phyloP scores from a whole-genome alignment of 2,329 filamentous ascomycete species.

The Tympanopsis confertula region DNA sequence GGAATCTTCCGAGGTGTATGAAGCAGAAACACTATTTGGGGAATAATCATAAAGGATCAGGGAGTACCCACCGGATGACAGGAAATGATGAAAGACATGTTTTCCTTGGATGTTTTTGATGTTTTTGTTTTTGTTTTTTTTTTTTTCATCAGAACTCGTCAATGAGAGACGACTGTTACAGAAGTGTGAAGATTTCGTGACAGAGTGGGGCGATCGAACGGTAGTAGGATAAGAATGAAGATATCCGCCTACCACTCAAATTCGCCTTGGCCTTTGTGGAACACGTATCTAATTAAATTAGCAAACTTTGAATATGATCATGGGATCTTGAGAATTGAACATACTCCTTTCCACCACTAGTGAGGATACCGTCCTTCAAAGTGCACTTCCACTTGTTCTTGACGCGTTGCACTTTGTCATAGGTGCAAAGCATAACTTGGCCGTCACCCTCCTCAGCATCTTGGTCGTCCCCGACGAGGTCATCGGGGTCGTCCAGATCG shows the following conservation, averaged over 20 bases:
- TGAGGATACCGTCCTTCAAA: conserved; percentile 90
- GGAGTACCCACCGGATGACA: too few relatives aligned
- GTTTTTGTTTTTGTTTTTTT: too few relatives aligned
- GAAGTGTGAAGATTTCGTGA: too few relatives aligned
- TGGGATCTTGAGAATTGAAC: conserved; percentile 20
- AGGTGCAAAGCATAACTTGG: conserved; percentile 96
- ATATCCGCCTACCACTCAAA: conserved; percentile 97
- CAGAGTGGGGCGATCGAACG: too few relatives aligned
- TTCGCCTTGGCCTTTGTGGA: conserved; percentile 93
- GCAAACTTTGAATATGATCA: conserved; percentile 3
- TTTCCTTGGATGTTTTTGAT: too few relatives aligned
- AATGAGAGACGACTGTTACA: too few relatives aligned
- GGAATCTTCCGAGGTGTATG: too few relatives aligned
- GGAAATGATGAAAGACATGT: too few relatives aligned
- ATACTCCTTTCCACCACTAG: conserved; percentile 74
- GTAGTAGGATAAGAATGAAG: too few relatives aligned
- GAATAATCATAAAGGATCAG: too few relatives aligned
- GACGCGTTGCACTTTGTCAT: conserved; percentile 96
- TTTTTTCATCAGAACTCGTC: too few relatives aligned
- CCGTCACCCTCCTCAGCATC: conserved; percentile 75
- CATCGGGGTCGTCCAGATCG: conserved; percentile 88
- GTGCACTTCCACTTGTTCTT: conserved; percentile 99
- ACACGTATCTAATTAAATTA: conserved; percentile 58
- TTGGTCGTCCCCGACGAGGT: conserved; percentile 71
- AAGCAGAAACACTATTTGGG: too few relatives aligned